Evolutionary conservation across 208 protist genomes (phyloP).

Genomic region (Trypanosoma avium): DNA sequence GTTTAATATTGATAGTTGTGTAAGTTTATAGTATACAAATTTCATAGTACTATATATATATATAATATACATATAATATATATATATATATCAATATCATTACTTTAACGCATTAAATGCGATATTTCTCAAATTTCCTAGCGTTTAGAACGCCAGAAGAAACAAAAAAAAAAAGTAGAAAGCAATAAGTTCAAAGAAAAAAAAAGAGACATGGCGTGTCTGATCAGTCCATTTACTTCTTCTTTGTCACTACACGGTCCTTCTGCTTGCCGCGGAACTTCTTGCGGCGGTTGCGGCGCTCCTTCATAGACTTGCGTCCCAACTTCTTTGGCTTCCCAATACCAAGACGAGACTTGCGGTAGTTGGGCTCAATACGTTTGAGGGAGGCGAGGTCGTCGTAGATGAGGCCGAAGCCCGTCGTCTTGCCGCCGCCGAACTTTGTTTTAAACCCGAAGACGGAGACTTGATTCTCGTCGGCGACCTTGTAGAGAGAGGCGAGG

Average conservation of each 20-base stretch:
- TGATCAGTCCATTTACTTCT: conserved; percentile 78
- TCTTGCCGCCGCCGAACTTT: conserved; percentile 98
- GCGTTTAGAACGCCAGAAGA: neutral
- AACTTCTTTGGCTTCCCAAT: conserved; percentile 86
- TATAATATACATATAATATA: too few species aligned
- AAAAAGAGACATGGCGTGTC: neutral
- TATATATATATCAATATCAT: too few species aligned
- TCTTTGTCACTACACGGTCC: conserved; percentile 89
- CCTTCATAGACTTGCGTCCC: conserved; percentile 98
- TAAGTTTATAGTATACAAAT: neutral
- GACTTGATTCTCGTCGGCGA: conserved; percentile 94
- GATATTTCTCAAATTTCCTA: too few species aligned
- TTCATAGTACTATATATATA: too few species aligned
- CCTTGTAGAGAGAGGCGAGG: conserved; percentile 97
- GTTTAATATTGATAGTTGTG: neutral
- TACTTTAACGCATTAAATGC: too few species aligned
- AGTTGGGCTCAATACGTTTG: conserved; percentile 98
- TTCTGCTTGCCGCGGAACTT: conserved; percentile 98
- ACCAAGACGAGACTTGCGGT: conserved; percentile 95
- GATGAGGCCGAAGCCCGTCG: conserved; percentile 99
- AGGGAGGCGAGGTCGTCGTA: conserved; percentile 96
- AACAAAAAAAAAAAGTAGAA: neutral
- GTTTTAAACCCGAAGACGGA: conserved; percentile 98
- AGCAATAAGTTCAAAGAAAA: neutral
- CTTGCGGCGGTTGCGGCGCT: conserved; percentile 99